Conservation (phyloP, 2,329 filamentous ascomycete genomes). For the Aspergillus pseudoviridinutans region DNA sequence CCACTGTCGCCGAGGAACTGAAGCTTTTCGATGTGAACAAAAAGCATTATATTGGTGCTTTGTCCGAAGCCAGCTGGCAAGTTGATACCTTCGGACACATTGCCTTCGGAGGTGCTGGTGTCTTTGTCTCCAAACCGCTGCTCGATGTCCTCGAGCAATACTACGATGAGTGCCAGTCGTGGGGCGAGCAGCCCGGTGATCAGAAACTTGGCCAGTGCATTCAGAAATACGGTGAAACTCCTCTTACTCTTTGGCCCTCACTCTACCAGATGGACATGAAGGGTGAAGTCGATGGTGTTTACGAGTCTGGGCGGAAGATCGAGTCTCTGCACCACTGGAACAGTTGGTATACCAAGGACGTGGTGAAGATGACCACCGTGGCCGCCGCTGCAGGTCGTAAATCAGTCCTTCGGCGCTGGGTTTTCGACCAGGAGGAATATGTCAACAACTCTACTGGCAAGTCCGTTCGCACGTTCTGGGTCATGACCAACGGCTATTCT, state of each 20-base stretch:
- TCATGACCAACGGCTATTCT: slow-evolving; percentile 44
- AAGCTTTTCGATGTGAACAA: slow-evolving; percentile 38
- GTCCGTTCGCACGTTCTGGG: slow-evolving; percentile 38
- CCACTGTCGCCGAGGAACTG: slow-evolving; percentile 35
- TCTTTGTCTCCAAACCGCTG: slow-evolving; percentile 41
- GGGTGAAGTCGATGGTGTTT: slow-evolving; percentile 40
- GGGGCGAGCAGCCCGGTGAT: slow-evolving; percentile 42
- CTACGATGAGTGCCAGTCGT: slow-evolving; percentile 42
- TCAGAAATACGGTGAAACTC: slow-evolving; percentile 36
- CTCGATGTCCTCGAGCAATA: slow-evolving; percentile 34
- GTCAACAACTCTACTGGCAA: slow-evolving; percentile 34
- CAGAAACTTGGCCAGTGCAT: slow-evolving; percentile 44
- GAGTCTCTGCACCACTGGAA: slow-evolving; percentile 44
- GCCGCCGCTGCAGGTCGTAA: slow-evolving; percentile 38
- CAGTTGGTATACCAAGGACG: slow-evolving; percentile 43
- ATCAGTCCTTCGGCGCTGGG: slow-evolving; percentile 43
- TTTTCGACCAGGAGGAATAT: slow-evolving; percentile 39
- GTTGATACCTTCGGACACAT: slow-evolving; percentile 43
- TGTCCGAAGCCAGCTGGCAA: slow-evolving; percentile 43
- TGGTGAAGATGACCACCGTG: slow-evolving; percentile 43
- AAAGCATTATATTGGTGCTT: slow-evolving; percentile 42
- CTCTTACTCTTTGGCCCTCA: slow-evolving; percentile 39
- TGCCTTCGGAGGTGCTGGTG: slow-evolving; percentile 43
- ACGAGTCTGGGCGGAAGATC: slow-evolving; percentile 42
- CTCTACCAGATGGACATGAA: slow-evolving; percentile 45